Conservation (phyloP, 192 early-diverging fungal species). For the Oehlia diaphana region DNA sequence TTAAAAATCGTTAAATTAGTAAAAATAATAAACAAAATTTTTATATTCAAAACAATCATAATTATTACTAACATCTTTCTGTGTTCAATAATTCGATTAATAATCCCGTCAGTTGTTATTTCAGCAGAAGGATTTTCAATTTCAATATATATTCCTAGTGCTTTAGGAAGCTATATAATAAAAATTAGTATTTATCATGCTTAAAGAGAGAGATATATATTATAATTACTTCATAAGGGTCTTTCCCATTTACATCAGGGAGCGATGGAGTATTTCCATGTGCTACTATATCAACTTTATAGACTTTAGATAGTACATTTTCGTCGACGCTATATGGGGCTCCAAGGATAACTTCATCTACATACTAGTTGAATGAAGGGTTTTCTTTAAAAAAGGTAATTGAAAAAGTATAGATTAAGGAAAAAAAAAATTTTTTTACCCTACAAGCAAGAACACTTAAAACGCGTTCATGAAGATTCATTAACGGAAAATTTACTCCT, state of each 20-base stretch:
- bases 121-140: slow-evolving; percentile 75
- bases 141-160: slow-evolving; percentile 74
- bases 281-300: slow-evolving; percentile 80
- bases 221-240: slow-evolving; percentile 71
- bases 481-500: slow-evolving; percentile 87
- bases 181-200: background rate
- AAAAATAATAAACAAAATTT: background rate
- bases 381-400: background rate
- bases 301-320: slow-evolving; percentile 83
- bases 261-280: slow-evolving; percentile 70
- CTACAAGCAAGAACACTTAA: slow-evolving; percentile 90
- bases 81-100: slow-evolving; percentile 87
- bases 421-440: slow-evolving; percentile 48
- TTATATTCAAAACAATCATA: background rate
- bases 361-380: slow-evolving; percentile 54
- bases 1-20: slow-evolving; percentile 4
- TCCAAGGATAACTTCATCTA: slow-evolving; percentile 93
- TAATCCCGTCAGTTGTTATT: slow-evolving; percentile 84
- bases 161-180: slow-evolving; percentile 65
- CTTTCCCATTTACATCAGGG: slow-evolving; percentile 70
- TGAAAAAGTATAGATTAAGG: background rate
- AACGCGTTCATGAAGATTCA: slow-evolving; percentile 95
- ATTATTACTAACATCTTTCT: slow-evolving; percentile 65
- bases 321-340: slow-evolving; percentile 87
- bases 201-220: background rate